Percentiles rank a stretch among this genome's conserved stretches.
Conservation (phyloP, 140 eudicot species). For the Artemisia princeps region DNA sequence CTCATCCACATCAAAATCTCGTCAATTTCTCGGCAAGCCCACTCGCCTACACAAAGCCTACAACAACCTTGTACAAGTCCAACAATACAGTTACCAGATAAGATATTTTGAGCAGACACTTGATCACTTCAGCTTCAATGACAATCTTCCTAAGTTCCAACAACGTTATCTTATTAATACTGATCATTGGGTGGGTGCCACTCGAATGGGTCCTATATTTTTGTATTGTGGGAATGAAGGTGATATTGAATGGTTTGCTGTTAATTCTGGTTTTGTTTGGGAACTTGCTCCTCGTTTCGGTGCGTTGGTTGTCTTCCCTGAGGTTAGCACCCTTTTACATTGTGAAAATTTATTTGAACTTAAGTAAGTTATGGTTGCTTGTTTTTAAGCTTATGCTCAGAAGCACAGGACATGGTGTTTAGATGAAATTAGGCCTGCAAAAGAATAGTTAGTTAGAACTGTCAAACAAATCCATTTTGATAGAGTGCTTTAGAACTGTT, state of each 20-base stretch:
- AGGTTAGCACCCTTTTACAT: conserved; percentile 30
- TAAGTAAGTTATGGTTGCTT: no score
- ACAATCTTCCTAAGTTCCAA: conserved; percentile 50
- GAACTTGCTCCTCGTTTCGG: conserved; percentile 68
- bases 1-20: no score
- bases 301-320: conserved; percentile 79
- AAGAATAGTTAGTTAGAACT: no score
- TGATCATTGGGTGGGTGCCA: conserved; percentile 63
- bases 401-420: no score
- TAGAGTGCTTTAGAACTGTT: no score
- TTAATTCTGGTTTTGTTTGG: conserved; percentile 79
- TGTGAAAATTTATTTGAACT: no score
- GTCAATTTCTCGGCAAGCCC: no score
- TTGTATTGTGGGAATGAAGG: conserved; percentile 94
- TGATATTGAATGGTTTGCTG: conserved; percentile 87
- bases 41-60: conserved; percentile 10
- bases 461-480: no score
- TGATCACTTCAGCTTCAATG: conserved; percentile 69
- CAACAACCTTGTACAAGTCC: not conserved
- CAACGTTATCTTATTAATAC: conserved; percentile 71
- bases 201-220: conserved; percentile 53
- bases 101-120: conserved; percentile 53
- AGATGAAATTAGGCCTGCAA: no score
- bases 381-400: no score
- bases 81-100: conserved; percentile 48